phyloP scores from a whole-genome alignment of 73 alveolate genomes.

The Stentor roeselii region DNA sequence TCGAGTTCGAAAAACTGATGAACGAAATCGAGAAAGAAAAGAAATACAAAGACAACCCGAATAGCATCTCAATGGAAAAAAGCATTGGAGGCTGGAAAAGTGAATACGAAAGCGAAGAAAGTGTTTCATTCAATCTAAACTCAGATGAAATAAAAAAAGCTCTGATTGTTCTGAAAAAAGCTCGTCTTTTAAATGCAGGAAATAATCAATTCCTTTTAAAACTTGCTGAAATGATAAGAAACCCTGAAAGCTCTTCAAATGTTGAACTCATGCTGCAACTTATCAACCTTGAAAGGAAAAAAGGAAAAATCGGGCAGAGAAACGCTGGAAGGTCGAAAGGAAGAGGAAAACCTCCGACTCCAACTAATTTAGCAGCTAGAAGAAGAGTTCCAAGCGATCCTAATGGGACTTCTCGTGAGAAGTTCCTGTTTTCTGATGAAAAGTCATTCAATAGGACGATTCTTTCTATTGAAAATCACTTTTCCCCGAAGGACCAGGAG shows the following conservation, averaged over 20 bases:
- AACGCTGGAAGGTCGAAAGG: neutral
- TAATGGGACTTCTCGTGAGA: neutral
- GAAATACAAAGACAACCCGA: neutral
- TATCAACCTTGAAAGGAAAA: neutral
- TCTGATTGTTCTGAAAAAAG: neutral
- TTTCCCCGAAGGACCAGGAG: neutral
- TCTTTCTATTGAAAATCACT: neutral
- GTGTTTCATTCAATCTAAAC: neutral
- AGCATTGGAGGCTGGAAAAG: neutral
- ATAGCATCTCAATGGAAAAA: conserved; percentile 2
- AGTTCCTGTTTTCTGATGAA: neutral
- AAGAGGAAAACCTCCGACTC: conserved; percentile 1
- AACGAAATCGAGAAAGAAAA: neutral
- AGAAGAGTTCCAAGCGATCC: neutral
- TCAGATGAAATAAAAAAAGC: neutral
- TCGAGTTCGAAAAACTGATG: neutral
- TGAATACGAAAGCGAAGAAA: conserved; percentile 2
- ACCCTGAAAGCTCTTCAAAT: conserved; percentile 4
- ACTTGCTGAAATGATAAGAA: conserved; percentile 1
- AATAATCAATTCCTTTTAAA: neutral
- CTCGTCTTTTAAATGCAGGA: neutral
- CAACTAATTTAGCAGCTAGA: neutral
- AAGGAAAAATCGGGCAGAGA: neutral
- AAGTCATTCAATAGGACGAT: neutral
- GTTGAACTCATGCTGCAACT: conserved; percentile 1